Evolutionary conservation across 1,139 yeast species (phyloP).

Genomic region (Hyphopichia pseudoburtonii): DNA sequence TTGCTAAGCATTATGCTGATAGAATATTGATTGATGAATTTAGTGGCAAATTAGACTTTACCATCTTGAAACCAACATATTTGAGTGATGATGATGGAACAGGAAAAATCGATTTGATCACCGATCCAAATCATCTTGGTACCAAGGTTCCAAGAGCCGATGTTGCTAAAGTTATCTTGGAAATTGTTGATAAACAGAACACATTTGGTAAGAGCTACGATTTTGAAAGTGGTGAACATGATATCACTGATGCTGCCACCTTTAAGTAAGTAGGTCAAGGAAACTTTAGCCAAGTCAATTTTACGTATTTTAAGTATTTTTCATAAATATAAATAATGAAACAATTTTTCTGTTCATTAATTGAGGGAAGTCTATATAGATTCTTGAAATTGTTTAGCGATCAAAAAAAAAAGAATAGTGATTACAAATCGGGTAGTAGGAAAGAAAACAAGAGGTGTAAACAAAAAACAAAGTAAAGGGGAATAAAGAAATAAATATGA

Average conservation of each 20-base stretch:
- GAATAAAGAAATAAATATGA: no score
- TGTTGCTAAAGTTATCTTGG: conserved; percentile 28
- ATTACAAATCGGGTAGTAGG: no score
- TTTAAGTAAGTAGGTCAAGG: neutral
- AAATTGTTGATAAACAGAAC: conserved; percentile 17
- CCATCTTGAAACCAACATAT: conserved; percentile 52
- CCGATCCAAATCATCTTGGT: conserved; percentile 13
- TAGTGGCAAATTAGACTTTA: conserved; percentile 40
- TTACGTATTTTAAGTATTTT: no score
- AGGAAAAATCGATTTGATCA: conserved; percentile 32
- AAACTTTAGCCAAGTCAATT: neutral
- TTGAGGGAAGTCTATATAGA: no score
- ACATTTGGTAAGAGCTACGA: conserved; percentile 30
- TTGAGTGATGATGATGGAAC: conserved; percentile 39
- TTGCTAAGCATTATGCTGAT: conserved; percentile 61
- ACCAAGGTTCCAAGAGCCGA: conserved; percentile 25
- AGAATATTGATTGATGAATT: conserved; percentile 39
- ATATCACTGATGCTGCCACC: conserved; percentile 6
- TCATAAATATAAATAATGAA: no score
- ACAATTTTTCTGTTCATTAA: no score
- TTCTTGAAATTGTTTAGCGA: no score
- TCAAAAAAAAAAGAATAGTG: no score
- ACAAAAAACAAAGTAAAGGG: no score
- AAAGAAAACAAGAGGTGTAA: no score
- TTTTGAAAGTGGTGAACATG: conserved; percentile 22